Conservation (phyloP, 768 basidiomycete species). For the Termitomyces sp. region DNA sequence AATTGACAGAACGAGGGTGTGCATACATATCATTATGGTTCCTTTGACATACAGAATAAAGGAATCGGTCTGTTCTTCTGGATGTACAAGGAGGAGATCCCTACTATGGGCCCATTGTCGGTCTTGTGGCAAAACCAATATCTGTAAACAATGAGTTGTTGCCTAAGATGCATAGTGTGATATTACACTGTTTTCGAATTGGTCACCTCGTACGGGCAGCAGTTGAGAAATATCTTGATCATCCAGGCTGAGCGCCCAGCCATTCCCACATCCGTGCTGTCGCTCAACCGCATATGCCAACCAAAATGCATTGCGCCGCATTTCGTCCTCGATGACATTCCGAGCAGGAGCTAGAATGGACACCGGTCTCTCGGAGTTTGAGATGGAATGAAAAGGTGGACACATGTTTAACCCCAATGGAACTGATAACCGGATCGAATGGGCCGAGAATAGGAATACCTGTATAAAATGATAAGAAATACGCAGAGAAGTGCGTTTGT, state of each 20-base stretch:
- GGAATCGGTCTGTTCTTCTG: slow-evolving; percentile 59
- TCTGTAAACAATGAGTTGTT: slow-evolving; percentile 20
- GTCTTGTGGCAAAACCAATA: slow-evolving; percentile 41
- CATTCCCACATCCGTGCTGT: slow-evolving; percentile 60
- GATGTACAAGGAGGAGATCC: slow-evolving; percentile 57
- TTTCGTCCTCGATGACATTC: slow-evolving; percentile 65
- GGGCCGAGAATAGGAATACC: slow-evolving; percentile 57
- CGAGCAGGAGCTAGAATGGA: slow-evolving; percentile 57
- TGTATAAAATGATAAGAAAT: slow-evolving; percentile 19
- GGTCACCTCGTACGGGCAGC: slow-evolving; percentile 55
- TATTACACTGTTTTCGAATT: slow-evolving; percentile 59
- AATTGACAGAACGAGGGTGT: neutral
- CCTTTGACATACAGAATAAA: slow-evolving; percentile 71
- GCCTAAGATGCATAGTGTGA: neutral
- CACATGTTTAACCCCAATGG: slow-evolving; percentile 70
- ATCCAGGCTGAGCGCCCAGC: slow-evolving; percentile 67
- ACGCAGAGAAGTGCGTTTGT: neutral
- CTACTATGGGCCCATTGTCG: slow-evolving; percentile 66
- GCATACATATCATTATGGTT: slow-evolving; percentile 54
- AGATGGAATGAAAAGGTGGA: slow-evolving; percentile 60
- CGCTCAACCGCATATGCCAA: slow-evolving; percentile 66
- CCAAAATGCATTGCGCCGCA: slow-evolving; percentile 70
- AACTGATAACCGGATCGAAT: slow-evolving; percentile 50
- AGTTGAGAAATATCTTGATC: slow-evolving; percentile 72
- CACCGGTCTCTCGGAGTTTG: slow-evolving; percentile 49